Evolutionary conservation across 208 protist genomes (phyloP).

Genomic region (Wallacemonas sp.): DNA sequence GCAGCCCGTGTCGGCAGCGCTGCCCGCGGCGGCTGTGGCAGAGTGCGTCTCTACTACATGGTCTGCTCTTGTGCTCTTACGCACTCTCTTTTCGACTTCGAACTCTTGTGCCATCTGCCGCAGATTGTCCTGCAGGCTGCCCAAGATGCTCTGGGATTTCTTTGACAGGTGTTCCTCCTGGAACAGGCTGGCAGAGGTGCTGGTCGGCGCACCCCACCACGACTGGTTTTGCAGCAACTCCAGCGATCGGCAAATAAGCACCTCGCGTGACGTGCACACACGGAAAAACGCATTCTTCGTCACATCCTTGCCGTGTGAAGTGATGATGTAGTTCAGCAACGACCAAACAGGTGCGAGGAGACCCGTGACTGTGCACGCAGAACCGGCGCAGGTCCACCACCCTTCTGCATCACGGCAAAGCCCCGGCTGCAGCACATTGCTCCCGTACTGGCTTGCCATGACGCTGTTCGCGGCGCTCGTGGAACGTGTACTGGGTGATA

Average conservation of each 20-base stretch:
- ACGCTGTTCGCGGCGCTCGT: neutral
- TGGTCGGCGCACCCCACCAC: neutral
- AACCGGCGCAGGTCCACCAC: conserved; percentile 8
- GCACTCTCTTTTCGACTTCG: conserved; percentile 11
- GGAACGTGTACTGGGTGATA: neutral
- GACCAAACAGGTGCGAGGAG: conserved; percentile 26
- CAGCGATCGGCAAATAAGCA: conserved; percentile 7
- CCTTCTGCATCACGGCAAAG: conserved; percentile 14
- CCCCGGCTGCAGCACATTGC: conserved; percentile 18
- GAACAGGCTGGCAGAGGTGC: neutral
- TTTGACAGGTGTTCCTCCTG: neutral
- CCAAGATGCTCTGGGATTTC: conserved; percentile 2
- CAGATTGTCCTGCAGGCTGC: conserved; percentile 5
- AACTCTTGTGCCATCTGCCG: too few relatives aligned
- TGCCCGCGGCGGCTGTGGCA: too few relatives aligned
- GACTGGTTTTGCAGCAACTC: neutral
- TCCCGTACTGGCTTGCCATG: neutral
- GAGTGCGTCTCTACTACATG: too few relatives aligned
- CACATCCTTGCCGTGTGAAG: neutral
- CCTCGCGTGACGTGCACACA: neutral
- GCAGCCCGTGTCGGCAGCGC: neutral
- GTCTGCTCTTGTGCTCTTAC: too few relatives aligned
- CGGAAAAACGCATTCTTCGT: conserved; percentile 17
- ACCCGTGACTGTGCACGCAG: conserved; percentile 18
- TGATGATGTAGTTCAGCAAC: conserved; percentile 15